phyloP scores from a whole-genome alignment of 2,329 filamentous ascomycete genomes.

The Penicillium fuscoglaucum region DNA sequence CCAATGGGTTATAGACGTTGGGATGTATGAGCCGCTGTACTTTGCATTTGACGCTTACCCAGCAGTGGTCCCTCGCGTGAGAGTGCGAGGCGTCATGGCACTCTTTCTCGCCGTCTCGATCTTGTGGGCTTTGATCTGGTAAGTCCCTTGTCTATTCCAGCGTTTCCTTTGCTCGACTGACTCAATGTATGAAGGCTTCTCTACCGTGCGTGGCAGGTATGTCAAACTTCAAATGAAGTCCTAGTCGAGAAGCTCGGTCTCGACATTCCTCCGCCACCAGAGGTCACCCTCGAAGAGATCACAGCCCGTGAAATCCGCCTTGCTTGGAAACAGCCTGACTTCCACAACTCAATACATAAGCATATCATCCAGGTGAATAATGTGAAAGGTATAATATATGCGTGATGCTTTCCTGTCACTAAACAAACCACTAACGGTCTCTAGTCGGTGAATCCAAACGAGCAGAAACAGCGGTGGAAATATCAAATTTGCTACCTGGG shows the following conservation, averaged over 20 bases:
- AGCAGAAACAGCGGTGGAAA: slow-evolving; percentile 83
- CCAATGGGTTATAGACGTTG: slow-evolving; percentile 40
- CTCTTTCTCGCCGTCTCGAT: slow-evolving; percentile 50
- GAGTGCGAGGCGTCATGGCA: slow-evolving; percentile 52
- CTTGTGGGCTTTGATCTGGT: slow-evolving; percentile 53
- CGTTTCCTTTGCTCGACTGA: slow-evolving; percentile 4
- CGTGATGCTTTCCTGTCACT: slow-evolving; percentile 2
- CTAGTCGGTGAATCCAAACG: slow-evolving; percentile 80
- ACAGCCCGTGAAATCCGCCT: slow-evolving; percentile 82
- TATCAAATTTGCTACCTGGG: slow-evolving; percentile 80
- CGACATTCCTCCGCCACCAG: slow-evolving; percentile 86
- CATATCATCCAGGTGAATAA: slow-evolving; percentile 94
- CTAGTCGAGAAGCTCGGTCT: slow-evolving; percentile 88
- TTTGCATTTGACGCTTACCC: slow-evolving; percentile 50
- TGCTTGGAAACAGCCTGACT: slow-evolving; percentile 79
- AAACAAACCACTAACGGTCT: slow-evolving; percentile 15
- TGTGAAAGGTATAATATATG: slow-evolving; percentile 65
- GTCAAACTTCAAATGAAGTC: slow-evolving; percentile 87
- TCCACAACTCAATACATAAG: slow-evolving; percentile 70
- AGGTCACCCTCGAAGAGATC: slow-evolving; percentile 87
- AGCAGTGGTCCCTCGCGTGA: slow-evolving; percentile 47
- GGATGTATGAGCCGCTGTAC: slow-evolving; percentile 50
- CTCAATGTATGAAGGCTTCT: slow-evolving; percentile 62
- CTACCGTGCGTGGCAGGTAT: slow-evolving; percentile 81
- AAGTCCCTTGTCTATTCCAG: slow-evolving; percentile 17